Base-by-base conservation (phyloP, 805 yeast species). In the Cyberlindnera xylosilytica region DNA sequence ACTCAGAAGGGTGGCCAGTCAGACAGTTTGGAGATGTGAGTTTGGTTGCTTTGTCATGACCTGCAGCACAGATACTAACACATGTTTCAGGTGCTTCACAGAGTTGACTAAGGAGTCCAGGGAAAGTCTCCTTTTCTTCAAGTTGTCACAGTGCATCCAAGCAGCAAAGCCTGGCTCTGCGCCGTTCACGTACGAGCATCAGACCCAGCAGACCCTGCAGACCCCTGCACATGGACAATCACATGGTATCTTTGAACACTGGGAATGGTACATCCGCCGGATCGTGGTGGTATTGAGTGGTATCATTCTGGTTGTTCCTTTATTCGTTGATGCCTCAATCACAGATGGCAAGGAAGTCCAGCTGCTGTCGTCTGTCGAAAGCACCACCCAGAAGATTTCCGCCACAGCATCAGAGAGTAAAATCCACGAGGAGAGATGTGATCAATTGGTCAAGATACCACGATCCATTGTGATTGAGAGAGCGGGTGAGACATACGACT, bases 41-140 rank as follows among this genome's bases (percentile, higher is more conserved):
- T 34, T 20, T 6, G 19, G 9, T 16, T 24, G 12, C n/a, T 30
- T n/a, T n/a, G n/a, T n/a, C n/a, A n/a, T n/a, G n/a, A n/a, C n/a
- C n/a, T n/a, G n/a, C n/a, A n/a, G n/a, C n/a, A n/a, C n/a, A n/a
- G n/a, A n/a, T n/a, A n/a, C 29, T 26, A 26, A 26, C 29, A 26
- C n/a, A 26, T n/a, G 6, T 26, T 13, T 9, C 18, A 49, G 53
- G 7, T 51, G 54, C 31, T 39, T 51, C 15, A 10, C 15, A 4
- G 39, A 26, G 26, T 37, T 49, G 12, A 16, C 46, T 3, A 30
- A 31, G 9, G 51, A 44, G 29, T 31, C 34, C 12, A 38, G 16
- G 16, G 45, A 40, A 6, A 42, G 34, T 16, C 31, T 23, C 15
- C 6, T 52, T 3, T 36, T 43, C 26, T 37, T 44, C 37, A 24